Evolutionary conservation across 768 basidiomycete genomes (phyloP), one percentile per base, ranked within the genome.

Genomic region (Macrolepiota dolichaula): DNA sequence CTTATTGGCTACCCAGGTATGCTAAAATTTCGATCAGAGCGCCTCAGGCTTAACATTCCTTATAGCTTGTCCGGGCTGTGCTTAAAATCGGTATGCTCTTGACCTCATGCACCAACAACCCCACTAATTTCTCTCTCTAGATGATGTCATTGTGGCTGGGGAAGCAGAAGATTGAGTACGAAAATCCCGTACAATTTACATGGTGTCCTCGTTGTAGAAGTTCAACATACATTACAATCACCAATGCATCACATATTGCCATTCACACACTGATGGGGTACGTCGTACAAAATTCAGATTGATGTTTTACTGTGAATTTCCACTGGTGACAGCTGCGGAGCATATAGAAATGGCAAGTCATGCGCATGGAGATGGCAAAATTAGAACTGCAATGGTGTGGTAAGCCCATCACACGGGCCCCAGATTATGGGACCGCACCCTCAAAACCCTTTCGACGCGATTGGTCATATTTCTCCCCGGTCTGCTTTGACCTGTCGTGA

Each of bases 1-100:
- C 76, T 77, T 99, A 61, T 80, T 99, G 44, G 97, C 97, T n/a
- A 98, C 96, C 22, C 95, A 96, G 84, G 88, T 92, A 62, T 51
- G 82, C 69, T 46, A n/a, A 37, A 27, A 17, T 25, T 29, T 15
- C 46, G 12, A 12, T 13, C 51, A 29, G 19, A 27, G 42, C 57
- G 49, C 17, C n/a, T 42, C 38, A 59, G 19, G 38, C 29, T 37
- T 55, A 62, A 51, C 25, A 27, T 59, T 62, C 63, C 40, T 60
- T 15, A 27, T 36, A 91, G 87, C 83, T 94, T 62, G 92, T 94
- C 47, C 85, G 92, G 36, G 92, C 92, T 3, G 89, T 94, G 12
- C 81, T 94, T 63, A 94, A 94, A 75, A 94, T 94, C 62, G 91
- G 91, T 90, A 65, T 68, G 84, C 75, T 35, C 59, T 6, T 51